Conservation (phyloP, 352 stramenopile genomes). For the Phytophthora constricta region DNA sequence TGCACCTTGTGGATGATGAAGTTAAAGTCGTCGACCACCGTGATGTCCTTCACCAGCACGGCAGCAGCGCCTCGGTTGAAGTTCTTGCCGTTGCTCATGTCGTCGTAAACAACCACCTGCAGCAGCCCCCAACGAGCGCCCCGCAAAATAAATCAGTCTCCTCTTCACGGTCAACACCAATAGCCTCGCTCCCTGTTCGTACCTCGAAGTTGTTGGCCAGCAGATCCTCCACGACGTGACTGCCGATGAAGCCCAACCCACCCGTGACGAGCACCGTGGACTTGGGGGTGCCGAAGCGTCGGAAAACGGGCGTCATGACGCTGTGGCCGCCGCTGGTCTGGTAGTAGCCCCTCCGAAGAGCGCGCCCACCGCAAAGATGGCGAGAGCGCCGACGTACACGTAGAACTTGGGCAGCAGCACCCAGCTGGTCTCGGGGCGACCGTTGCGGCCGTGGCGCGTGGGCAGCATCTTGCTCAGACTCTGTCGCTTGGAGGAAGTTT, state of each 20-base stretch:
- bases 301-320: conserved; percentile 37
- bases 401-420: conserved; percentile 74
- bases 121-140: too few relatives aligned
- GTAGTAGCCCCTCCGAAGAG: conserved; percentile 79
- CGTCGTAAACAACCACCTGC: conserved; percentile 86
- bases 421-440: conserved; percentile 64
- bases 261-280: conserved; percentile 81
- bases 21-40: conserved; percentile 76
- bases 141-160: background rate
- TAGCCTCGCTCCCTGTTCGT: background rate
- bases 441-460: conserved; percentile 41
- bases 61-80: conserved; percentile 78
- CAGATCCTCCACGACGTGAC: conserved; percentile 85
- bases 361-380: conserved; percentile 69
- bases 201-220: conserved; percentile 80
- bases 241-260: conserved; percentile 85
- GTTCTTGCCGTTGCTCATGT: conserved; percentile 91
- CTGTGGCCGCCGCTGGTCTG: conserved; percentile 41
- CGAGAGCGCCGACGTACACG: conserved; percentile 69
- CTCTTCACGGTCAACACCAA: background rate
- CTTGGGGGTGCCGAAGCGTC: conserved; percentile 35
- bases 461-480: conserved; percentile 37
- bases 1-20: conserved; percentile 82
- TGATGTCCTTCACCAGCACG: conserved; percentile 88
- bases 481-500: conserved; percentile 18